Evolutionary conservation across 1,284 basidiomycete species (phyloP), one percentile per base, ranked within the genome.

Genomic region (Earliella scabrosa): DNA sequence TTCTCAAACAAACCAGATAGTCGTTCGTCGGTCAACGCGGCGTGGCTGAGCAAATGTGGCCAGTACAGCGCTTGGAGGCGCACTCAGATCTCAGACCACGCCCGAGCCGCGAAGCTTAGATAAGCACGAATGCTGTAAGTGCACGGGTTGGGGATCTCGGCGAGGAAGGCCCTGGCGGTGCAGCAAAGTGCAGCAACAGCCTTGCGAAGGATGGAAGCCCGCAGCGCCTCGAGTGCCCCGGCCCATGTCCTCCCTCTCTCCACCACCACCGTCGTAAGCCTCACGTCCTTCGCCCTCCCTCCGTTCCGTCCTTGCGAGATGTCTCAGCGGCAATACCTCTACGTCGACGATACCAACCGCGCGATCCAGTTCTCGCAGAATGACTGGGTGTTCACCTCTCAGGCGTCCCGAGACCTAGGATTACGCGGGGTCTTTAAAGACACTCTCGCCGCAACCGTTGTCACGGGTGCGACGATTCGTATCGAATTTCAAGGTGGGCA

Each of bases 301-400:
- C 35, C 32, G 39, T 11, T 6, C 38, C 24, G 26, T 10, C 41
- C 20, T 13, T n/a, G 24, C 26, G 55, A 49, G 41, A 38, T 54
- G 31, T 45, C 52, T n/a, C 38, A 34, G 20, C 18, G 20, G 24
- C 16, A 45, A 4, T 60, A 52, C 14, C 51, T 55, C 39, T 56
- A 50, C 56, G 39, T 63, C 39, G 61, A 63, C 51, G 54, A 63
- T 32, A 63, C 59, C 3, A 31, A 46, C 43, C 38, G 54, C n/a
- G 27, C n/a, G 20, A 39, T 63, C 13, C 21, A 11, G 16, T 63
- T 58, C 46, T 54, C 50, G 6, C 31, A 27, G 31, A 46, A 44
- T 14, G 32, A 54, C 5, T 63, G 61, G 59, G 35, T 50, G 13
- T 43, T 53, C 24, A 56, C 51, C 23, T 20, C 47, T 21, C 23